Conservation (phyloP, 2,329 filamentous ascomycete species). For the Didymella pinodella region DNA sequence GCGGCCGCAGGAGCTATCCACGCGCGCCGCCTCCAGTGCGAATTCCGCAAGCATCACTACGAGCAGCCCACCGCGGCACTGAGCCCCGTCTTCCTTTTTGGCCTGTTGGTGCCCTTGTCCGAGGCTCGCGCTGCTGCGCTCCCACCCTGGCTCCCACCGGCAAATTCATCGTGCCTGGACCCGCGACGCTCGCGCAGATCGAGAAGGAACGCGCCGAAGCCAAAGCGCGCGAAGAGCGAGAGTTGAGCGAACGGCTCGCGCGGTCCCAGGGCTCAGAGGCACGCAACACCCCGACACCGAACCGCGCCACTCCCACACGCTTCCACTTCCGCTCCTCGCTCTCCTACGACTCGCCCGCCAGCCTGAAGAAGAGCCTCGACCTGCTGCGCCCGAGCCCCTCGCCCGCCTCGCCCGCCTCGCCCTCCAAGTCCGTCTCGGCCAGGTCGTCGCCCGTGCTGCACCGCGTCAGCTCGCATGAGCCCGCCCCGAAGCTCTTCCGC, state of each 20-base stretch:
- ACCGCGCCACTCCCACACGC: conserved; percentile 13
- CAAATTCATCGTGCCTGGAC: conserved; percentile 18
- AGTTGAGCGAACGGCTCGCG: conserved; percentile 16
- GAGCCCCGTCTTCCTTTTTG: background rate
- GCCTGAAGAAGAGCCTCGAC: conserved; percentile 29
- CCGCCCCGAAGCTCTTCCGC: conserved; percentile 30
- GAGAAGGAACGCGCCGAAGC: conserved; percentile 16
- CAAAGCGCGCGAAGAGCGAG: conserved; percentile 19
- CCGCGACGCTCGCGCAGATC: conserved; percentile 17
- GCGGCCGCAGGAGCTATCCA: conserved; percentile 9
- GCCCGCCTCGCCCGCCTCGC: conserved; percentile 26
- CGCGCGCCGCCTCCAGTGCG: background rate
- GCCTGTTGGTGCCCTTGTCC: conserved; percentile 12
- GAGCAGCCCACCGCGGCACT: background rate
- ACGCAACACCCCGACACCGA: conserved; percentile 20
- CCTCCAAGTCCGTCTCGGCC: conserved; percentile 24
- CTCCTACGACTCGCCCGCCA: conserved; percentile 2
- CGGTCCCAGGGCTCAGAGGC: conserved; percentile 22
- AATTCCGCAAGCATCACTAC: conserved; percentile 7
- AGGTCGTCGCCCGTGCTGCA: conserved; percentile 25
- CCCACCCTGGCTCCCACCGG: conserved; percentile 22
- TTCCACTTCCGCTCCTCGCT: conserved; percentile 13
- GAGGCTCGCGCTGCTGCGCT: conserved; percentile 16
- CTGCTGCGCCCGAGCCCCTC: conserved; percentile 38
- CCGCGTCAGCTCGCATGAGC: conserved; percentile 40